phyloP scores from a whole-genome alignment of 2,329 filamentous ascomycete species.

The Paraconiothyrium sp. region DNA sequence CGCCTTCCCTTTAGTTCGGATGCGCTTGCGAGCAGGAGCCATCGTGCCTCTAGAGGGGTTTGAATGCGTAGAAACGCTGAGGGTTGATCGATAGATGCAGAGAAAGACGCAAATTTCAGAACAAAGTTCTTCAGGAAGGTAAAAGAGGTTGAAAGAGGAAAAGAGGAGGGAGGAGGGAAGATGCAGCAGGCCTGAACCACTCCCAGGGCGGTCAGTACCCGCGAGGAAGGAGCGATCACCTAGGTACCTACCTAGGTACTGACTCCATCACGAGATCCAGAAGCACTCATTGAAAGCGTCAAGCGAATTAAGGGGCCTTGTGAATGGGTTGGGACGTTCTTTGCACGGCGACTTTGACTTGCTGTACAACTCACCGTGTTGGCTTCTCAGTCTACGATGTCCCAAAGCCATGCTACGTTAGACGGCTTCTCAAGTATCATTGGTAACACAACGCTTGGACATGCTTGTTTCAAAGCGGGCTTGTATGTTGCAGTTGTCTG shows the following conservation, averaged over 20 bases:
- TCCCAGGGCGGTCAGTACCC: background rate
- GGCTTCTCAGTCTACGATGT: too few relatives aligned
- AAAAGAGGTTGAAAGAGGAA: background rate
- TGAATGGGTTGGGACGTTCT: too few relatives aligned
- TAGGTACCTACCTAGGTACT: too few relatives aligned
- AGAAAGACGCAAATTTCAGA: too few relatives aligned
- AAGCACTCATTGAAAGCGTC: slow-evolving; percentile 7
- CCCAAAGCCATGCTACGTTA: too few relatives aligned
- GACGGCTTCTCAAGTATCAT: too few relatives aligned
- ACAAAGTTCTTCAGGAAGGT: too few relatives aligned
- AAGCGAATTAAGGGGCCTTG: too few relatives aligned
- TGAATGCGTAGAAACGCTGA: background rate
- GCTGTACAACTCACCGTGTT: too few relatives aligned
- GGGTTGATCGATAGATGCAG: too few relatives aligned
- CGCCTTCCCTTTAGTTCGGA: slow-evolving; percentile 3
- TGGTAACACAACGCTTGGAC: too few relatives aligned
- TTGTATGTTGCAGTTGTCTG: background rate
- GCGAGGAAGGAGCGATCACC: slow-evolving; percentile 10
- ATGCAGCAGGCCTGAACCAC: background rate
- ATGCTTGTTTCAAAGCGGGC: background rate
- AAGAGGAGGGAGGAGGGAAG: background rate
- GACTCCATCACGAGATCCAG: background rate
- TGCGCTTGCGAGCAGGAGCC: slow-evolving; percentile 3
- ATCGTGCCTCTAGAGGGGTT: background rate
- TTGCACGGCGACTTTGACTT: too few relatives aligned